A percentile compares a stretch with the other conserved stretches of the same genome.
Evolutionary conservation across 495 filamentous ascomycete genomes (phyloP).

Genomic region (Aspergillus affinis): DNA sequence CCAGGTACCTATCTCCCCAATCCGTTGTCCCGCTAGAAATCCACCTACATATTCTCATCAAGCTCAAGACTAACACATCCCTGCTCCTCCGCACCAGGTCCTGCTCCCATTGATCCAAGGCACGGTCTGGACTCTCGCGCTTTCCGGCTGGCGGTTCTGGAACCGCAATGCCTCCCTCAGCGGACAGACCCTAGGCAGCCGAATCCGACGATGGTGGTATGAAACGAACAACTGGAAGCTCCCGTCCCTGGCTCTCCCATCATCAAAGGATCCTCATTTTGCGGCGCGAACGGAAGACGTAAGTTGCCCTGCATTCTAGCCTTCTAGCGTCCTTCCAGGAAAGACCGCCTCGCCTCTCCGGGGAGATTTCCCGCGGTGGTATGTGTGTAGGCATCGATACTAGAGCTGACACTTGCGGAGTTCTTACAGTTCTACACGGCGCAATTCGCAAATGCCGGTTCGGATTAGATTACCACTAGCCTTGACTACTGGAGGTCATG

Average conservation of each 20-base stretch:
- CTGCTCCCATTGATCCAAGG: slow-evolving; percentile 82
- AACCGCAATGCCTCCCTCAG: slow-evolving; percentile 69
- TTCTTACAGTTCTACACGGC: slow-evolving; percentile 46
- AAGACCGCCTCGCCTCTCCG: neutral
- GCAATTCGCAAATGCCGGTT: slow-evolving; percentile 42
- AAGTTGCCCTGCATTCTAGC: slow-evolving; percentile 28
- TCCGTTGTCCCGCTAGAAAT: neutral
- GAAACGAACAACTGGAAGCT: slow-evolving; percentile 83
- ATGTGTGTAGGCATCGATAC: neutral
- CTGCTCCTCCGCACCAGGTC: slow-evolving; percentile 49
- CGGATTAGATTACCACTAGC: slow-evolving; percentile 19
- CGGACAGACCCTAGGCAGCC: slow-evolving; percentile 68
- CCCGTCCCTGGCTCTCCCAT: slow-evolving; percentile 31
- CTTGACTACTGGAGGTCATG: slow-evolving; percentile 11
- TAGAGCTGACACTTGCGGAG: slow-evolving; percentile 37
- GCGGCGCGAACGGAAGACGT: slow-evolving; percentile 49
- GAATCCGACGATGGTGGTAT: slow-evolving; percentile 85
- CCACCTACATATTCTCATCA: neutral
- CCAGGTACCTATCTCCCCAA: slow-evolving; percentile 58
- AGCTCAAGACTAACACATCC: slow-evolving; percentile 4
- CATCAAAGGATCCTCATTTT: slow-evolving; percentile 28
- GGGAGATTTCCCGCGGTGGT: neutral
- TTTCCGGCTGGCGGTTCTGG: slow-evolving; percentile 82
- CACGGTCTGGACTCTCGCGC: slow-evolving; percentile 73
- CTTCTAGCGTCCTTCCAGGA: slow-evolving; percentile 15